These are phyloP conservation scores for Juncus effusus DNA, from an alignment of 176 grass and related monocot genomes.

Conservation along the genomic window DNA sequence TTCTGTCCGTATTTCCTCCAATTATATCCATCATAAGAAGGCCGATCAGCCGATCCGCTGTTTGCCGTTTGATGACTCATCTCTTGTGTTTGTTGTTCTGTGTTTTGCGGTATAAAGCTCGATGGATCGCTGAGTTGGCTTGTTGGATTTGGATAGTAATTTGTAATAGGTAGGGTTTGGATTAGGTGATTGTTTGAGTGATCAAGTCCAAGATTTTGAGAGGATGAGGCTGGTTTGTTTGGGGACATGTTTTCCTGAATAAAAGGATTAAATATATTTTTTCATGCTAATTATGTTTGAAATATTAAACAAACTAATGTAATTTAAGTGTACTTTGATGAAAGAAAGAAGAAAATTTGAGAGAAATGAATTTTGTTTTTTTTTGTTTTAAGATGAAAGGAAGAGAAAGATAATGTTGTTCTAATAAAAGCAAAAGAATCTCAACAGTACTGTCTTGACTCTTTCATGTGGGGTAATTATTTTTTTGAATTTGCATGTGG, in stretches of 20 bases:
- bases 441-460: too few relatives aligned
- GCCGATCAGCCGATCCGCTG: slow-evolving; percentile 11
- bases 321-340: too few relatives aligned
- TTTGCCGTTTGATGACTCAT: slow-evolving; percentile 24
- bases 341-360: too few relatives aligned
- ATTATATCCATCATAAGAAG: slow-evolving; percentile 78
- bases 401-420: too few relatives aligned
- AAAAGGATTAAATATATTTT: too few relatives aligned
- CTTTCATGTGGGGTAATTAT: too few relatives aligned
- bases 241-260: background rate
- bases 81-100: slow-evolving; percentile 15
- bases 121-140: slow-evolving; percentile 1
- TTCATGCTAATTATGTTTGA: too few relatives aligned
- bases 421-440: too few relatives aligned
- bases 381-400: too few relatives aligned
- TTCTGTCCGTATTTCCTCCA: slow-evolving; percentile 99
- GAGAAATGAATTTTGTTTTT: too few relatives aligned
- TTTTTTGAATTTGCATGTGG: too few relatives aligned
- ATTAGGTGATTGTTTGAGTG: background rate
- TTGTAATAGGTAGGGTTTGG: background rate
- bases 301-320: too few relatives aligned
- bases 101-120: background rate
- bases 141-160: slow-evolving; percentile 12
- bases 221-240: slow-evolving; percentile 4
- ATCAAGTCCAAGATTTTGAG: slow-evolving; percentile 9